These are phyloP conservation scores for Ophiostoma ips DNA, from an alignment of 2,329 filamentous ascomycete species.

Conservation along the genomic window DNA sequence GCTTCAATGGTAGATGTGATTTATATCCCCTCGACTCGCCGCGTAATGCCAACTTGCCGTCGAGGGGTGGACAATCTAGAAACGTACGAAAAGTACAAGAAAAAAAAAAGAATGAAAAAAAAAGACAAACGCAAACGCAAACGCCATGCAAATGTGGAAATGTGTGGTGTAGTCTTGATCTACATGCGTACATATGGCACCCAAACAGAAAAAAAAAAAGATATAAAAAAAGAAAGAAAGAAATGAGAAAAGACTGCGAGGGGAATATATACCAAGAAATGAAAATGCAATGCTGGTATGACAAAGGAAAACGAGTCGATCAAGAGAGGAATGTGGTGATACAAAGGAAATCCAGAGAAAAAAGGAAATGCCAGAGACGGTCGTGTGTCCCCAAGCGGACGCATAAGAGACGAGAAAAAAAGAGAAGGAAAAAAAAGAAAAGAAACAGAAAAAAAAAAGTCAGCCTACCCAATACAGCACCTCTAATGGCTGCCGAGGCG, in stretches of 20 bases:
- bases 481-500: not conserved
- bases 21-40: too few species aligned
- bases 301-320: not conserved
- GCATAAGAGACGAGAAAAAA: not conserved
- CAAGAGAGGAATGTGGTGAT: conserved; percentile 1
- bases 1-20: too few species aligned
- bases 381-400: too few species aligned
- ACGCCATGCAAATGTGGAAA: not conserved
- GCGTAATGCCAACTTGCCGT: too few species aligned
- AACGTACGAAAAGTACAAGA: not conserved
- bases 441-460: not conserved
- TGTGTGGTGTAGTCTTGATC: too few species aligned
- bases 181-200: too few species aligned
- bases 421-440: not conserved
- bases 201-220: not conserved
- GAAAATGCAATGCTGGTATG: not conserved
- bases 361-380: too few species aligned
- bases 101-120: not conserved
- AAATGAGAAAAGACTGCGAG: not conserved
- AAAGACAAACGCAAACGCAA: not conserved
- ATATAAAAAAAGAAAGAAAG: not conserved
- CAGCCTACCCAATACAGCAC: not conserved
- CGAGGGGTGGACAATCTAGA: not conserved
- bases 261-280: not conserved
- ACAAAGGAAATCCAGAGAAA: not conserved